These are phyloP conservation scores for Persicaria tinctoria DNA, from an alignment of 148 eudicot species.

Conservation along the genomic window DNA sequence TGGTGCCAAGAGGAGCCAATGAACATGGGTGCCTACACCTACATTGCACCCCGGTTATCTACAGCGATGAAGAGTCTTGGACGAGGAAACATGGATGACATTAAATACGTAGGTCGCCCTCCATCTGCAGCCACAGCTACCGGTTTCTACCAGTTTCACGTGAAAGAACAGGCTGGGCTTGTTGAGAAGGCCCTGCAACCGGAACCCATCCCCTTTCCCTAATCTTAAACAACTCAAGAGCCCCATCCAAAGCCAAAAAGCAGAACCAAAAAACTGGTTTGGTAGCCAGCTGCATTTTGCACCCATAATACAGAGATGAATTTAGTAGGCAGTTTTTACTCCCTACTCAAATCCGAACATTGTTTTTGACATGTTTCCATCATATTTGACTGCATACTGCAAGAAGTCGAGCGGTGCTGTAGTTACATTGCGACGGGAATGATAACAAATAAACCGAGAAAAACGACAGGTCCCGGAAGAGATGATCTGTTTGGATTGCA, in stretches of 20 bases:
- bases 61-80: constrained; percentile 58
- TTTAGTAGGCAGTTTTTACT: neutral
- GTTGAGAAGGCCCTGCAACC: constrained; percentile 53
- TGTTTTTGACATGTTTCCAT: constrained; percentile 7
- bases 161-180: constrained; percentile 52
- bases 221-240: neutral
- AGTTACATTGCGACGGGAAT: constrained; percentile 1
- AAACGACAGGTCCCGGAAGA: neutral
- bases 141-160: constrained; percentile 51
- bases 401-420: neutral
- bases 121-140: constrained; percentile 82
- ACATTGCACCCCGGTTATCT: constrained; percentile 49
- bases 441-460: neutral
- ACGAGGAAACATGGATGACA: constrained; percentile 46
- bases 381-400: neutral
- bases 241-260: neutral
- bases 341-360: neutral
- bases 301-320: neutral
- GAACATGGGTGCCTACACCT: constrained; percentile 81
- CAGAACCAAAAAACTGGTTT: neutral
- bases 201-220: constrained; percentile 32
- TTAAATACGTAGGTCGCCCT: constrained; percentile 61
- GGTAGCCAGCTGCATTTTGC: neutral
- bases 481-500: neutral
- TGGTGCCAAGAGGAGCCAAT: constrained; percentile 91